Evolutionary conservation across 768 basidiomycete genomes (phyloP).

Genomic region (Sporobolomyces phaffii): DNA sequence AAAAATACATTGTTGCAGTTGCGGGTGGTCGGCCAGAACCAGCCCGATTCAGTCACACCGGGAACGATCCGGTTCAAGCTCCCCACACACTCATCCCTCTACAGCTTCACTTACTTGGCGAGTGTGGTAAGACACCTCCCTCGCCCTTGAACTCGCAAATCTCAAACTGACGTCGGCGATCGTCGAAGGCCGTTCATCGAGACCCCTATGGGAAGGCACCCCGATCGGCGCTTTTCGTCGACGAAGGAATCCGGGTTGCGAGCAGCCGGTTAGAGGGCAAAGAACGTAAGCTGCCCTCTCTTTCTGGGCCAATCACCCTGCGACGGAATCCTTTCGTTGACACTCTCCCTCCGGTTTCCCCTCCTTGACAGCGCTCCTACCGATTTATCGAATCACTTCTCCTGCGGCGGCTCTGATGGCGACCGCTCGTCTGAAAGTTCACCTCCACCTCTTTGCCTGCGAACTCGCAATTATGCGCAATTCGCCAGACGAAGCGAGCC

Average conservation of each 20-base stretch:
- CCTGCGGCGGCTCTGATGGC: neutral
- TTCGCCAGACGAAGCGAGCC: neutral
- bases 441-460: neutral
- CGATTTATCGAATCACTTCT: neutral
- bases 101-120: conserved; percentile 19
- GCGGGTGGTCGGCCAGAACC: neutral
- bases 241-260: neutral
- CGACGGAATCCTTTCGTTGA: neutral
- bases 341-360: neutral
- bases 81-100: neutral
- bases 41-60: neutral
- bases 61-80: neutral
- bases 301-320: too few relatives aligned
- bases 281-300: neutral
- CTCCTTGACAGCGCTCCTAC: neutral
- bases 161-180: neutral
- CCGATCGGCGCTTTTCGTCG: conserved; percentile 10
- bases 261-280: neutral
- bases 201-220: conserved; percentile 14
- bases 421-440: neutral
- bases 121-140: neutral
- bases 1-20: too few relatives aligned
- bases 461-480: neutral
- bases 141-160: neutral
- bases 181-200: conserved; percentile 3